A percentile compares a stretch with the other conserved stretches of the same genome.
Evolutionary conservation across 2,329 filamentous ascomycete genomes (phyloP).

Genomic region (Fusarium sp.): DNA sequence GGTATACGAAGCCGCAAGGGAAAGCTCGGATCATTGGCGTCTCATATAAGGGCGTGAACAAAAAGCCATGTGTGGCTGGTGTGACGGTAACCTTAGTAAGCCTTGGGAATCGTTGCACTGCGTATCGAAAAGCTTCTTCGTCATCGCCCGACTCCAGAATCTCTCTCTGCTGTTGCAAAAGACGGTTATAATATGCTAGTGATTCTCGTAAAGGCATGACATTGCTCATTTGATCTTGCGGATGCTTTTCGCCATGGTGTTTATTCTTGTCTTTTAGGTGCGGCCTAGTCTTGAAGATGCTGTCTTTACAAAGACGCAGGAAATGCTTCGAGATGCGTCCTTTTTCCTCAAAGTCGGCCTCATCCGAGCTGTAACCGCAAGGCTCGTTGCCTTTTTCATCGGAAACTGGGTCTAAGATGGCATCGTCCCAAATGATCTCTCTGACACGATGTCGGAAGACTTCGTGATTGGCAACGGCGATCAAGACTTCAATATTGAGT

Average conservation of each 20-base stretch:
- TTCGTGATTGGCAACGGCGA: not conserved
- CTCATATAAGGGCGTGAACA: not conserved
- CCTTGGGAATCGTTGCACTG: not conserved
- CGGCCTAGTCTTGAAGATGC: not conserved
- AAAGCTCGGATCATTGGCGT: not conserved
- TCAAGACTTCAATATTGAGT: not conserved
- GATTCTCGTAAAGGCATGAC: not conserved
- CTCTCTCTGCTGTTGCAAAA: not conserved
- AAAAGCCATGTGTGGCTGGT: not conserved
- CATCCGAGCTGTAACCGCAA: not conserved
- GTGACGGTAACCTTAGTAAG: not conserved
- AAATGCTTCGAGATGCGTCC: not conserved
- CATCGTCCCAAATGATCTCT: slow-evolving; percentile 2
- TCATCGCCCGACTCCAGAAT: not conserved
- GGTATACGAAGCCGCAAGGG: not conserved
- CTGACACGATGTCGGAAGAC: not conserved
- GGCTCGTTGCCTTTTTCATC: not conserved
- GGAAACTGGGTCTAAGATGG: not conserved
- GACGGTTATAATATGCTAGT: not conserved
- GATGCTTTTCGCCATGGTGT: not conserved
- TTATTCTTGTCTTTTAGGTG: not conserved
- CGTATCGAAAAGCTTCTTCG: not conserved
- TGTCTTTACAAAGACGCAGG: not conserved
- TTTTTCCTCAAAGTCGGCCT: not conserved
- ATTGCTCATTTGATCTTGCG: not conserved